Evolutionary conservation across 441 rosid genomes (phyloP).

Genomic region (Corymbia citriodora): DNA sequence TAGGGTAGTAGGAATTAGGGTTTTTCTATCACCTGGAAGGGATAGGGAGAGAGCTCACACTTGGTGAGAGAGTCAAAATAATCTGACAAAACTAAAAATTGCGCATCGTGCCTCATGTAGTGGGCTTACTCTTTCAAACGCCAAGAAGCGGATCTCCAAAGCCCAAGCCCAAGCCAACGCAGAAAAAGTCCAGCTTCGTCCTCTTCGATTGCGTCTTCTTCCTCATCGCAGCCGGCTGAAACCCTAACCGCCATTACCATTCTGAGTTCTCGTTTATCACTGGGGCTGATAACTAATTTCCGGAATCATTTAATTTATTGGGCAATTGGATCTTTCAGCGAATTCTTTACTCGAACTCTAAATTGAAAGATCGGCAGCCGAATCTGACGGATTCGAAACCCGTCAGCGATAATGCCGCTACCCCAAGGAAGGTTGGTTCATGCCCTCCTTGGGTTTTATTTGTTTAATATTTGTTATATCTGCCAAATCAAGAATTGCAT

Average conservation of each 20-base stretch:
- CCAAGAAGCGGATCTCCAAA: neutral
- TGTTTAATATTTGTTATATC: neutral
- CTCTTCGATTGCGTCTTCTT: neutral
- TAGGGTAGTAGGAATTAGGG: too few species aligned
- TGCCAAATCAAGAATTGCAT: neutral
- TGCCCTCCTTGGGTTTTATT: too few species aligned
- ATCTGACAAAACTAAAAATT: neutral
- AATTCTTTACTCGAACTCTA: neutral
- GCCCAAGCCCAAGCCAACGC: neutral
- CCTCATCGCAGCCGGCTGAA: accelerated
- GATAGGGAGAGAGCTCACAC: too few species aligned
- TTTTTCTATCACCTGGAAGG: too few species aligned
- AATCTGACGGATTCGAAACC: neutral
- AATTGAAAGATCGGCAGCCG: neutral
- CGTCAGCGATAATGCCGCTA: too few species aligned
- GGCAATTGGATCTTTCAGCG: neutral
- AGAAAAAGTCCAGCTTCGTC: neutral
- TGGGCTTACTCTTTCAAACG: neutral
- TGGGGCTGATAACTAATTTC: neutral
- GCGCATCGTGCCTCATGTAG: neutral
- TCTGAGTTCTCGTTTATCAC: neutral
- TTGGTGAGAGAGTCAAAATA: too few species aligned
- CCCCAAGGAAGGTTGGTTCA: too few species aligned
- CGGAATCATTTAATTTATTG: neutral
- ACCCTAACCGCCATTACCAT: neutral